A percentile compares a stretch with the other conserved stretches of the same genome.
Conservation (phyloP, 768 basidiomycete species). For the Dacryopinax spathularia region DNA sequence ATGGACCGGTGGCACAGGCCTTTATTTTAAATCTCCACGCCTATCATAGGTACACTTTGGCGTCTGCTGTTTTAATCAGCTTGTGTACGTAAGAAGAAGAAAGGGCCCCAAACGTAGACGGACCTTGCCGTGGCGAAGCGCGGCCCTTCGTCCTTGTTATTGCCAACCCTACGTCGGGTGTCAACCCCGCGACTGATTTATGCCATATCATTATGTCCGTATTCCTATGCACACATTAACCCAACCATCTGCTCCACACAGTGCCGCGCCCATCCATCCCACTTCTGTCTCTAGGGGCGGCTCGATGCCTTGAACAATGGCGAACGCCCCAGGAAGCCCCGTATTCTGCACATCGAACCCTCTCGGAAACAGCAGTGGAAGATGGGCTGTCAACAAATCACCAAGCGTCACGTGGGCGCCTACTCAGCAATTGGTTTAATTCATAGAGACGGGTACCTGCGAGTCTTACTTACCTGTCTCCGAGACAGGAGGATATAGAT, state of each 20-base stretch:
- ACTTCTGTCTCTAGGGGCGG: slow-evolving; percentile 77
- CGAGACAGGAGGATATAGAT: slow-evolving; percentile 63
- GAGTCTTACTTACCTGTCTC: slow-evolving; percentile 49
- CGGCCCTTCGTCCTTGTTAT: too few species aligned
- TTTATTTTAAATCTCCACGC: too few species aligned
- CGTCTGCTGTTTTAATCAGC: too few species aligned
- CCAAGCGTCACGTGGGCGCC: slow-evolving; percentile 60
- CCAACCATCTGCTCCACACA: slow-evolving; percentile 93
- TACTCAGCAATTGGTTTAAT: slow-evolving; percentile 20
- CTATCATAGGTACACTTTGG: too few species aligned
- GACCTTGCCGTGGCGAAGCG: too few species aligned
- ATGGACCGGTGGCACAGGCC: too few species aligned
- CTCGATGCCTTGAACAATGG: slow-evolving; percentile 71
- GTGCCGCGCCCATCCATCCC: slow-evolving; percentile 85
- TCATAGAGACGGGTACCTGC: not conserved
- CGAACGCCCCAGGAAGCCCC: slow-evolving; percentile 44
- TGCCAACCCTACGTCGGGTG: too few species aligned
- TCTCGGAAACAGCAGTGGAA: slow-evolving; percentile 68
- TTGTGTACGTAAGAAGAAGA: too few species aligned
- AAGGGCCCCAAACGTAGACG: too few species aligned
- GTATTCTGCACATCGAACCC: slow-evolving; percentile 10
- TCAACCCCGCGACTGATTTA: too few species aligned
- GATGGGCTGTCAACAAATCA: slow-evolving; percentile 49
- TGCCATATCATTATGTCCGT: not conserved
- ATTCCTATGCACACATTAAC: slow-evolving; percentile 74